Percentiles rank a stretch among this genome's conserved stretches.
These are phyloP conservation scores for Aspergillus avenaceus DNA, from an alignment of 495 filamentous ascomycete species.

Conservation along the genomic window DNA sequence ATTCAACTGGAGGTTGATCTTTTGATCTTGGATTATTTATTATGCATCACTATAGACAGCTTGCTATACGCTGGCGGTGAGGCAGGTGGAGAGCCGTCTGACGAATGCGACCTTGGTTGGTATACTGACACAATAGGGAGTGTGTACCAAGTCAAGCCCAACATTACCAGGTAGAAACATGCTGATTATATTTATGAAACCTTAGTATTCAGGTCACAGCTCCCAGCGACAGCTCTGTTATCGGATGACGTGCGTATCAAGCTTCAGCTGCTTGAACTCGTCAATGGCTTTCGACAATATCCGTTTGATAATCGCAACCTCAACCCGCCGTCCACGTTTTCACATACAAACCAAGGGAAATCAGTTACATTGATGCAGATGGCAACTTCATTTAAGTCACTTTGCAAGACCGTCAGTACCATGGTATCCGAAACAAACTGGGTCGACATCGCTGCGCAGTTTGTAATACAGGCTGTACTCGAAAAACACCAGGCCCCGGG, in stretches of 20 bases:
- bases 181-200: not conserved
- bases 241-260: slow-evolving; percentile 28
- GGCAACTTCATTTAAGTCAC: slow-evolving; percentile 41
- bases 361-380: slow-evolving; percentile 22
- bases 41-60: slow-evolving; percentile 38
- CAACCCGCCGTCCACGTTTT: not conserved
- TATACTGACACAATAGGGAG: slow-evolving; percentile 16
- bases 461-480: slow-evolving; percentile 46
- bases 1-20: slow-evolving; percentile 41
- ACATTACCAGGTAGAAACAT: not conserved
- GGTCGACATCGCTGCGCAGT: slow-evolving; percentile 42
- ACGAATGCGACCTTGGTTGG: slow-evolving; percentile 19
- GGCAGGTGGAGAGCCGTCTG: not conserved
- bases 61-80: slow-evolving; percentile 15
- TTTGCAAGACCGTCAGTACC: slow-evolving; percentile 34
- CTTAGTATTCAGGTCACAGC: slow-evolving; percentile 6
- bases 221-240: slow-evolving; percentile 1
- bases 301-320: not conserved
- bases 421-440: slow-evolving; percentile 25
- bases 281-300: not conserved
- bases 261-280: slow-evolving; percentile 19
- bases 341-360: no score
- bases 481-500: slow-evolving; percentile 38
- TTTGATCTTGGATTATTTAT: slow-evolving; percentile 52
- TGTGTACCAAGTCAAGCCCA: slow-evolving; percentile 8